Conservation (phyloP, 1,284 basidiomycete species). For the Marasmius tenuissimus region DNA sequence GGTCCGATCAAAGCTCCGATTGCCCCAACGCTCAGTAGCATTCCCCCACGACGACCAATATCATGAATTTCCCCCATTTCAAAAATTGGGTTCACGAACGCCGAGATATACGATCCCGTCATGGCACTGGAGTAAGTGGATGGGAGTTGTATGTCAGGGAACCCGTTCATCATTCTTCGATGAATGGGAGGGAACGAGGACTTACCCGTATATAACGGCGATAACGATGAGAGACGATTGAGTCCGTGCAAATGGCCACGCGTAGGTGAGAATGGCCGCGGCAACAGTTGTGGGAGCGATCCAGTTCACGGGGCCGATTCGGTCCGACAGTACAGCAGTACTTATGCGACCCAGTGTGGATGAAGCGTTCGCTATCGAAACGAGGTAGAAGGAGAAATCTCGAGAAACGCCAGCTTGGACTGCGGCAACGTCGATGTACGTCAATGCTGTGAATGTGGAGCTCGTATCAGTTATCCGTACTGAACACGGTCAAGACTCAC, state of each 20-base stretch:
- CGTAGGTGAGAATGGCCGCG: constrained; percentile 39
- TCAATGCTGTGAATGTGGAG: constrained; percentile 38
- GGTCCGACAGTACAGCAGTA: constrained; percentile 38
- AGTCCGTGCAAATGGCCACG: constrained; percentile 41
- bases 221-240: constrained; percentile 30
- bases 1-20: constrained; percentile 37
- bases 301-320: constrained; percentile 39
- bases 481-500: constrained; percentile 22
- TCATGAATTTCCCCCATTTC: constrained; percentile 44
- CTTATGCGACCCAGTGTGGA: constrained; percentile 39
- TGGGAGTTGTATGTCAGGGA: neutral
- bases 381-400: constrained; percentile 43
- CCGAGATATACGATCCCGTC: constrained; percentile 42
- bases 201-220: constrained; percentile 41
- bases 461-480: neutral
- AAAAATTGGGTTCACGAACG: constrained; percentile 41
- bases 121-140: constrained; percentile 29
- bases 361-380: constrained; percentile 42
- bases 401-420: constrained; percentile 33
- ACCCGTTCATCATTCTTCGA: neutral
- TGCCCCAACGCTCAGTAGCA: constrained; percentile 44
- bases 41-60: constrained; percentile 47
- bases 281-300: constrained; percentile 39
- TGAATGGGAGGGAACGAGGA: neutral
- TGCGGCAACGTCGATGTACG: constrained; percentile 47